Evolutionary conservation across 2,329 filamentous ascomycete species (phyloP), one percentile per base, ranked within the genome.

Genomic region (Stagonosporopsis cucurbitacearum): DNA sequence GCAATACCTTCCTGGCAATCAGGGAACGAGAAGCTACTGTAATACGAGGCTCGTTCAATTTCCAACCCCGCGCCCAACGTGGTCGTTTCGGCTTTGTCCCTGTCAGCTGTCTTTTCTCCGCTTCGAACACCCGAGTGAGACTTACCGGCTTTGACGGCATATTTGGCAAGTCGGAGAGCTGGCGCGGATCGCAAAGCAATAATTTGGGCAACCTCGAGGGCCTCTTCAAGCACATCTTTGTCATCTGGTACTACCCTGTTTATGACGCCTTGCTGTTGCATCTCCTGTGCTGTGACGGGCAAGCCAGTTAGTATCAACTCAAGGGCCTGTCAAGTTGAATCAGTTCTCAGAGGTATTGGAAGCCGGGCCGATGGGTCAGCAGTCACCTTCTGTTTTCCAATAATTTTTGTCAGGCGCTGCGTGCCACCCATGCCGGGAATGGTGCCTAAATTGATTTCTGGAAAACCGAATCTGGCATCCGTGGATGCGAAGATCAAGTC

Each of bases 391-490:
- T 72, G 66, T 54, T 73, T 81, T 17, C 79, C 79, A 57, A 80
- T 66, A 8, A 77, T 91, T 22, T 86, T 84, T 4, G 92, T 95
- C 52, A 98, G 80, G 11, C 94, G 84, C 81, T 98, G 94, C 64
- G 88, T 92, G 4, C 94, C 94, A 30, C 94, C 94, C 0, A 90
- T 92, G 5, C 94, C 95, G 4, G 95, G 94, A 54, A 97, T 90
- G 2, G 90, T 91, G 22, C 94, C 95, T 6, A 98, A 84, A 79
- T 93, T 96, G 80, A 98, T 91, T 80, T 99, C 94, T 2, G 94
- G 94, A 79, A 97, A 94, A 7, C 94, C 95, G 73, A 99, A 97
- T 71, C 89, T 95, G 67, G 94, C 92, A 19, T 79, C 85, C 48
- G 88, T 82, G 5, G 90, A 93, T 79, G 91, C 95, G 82, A 96